phyloP scores from a whole-genome alignment of 805 yeast genomes.

The Cyberlindnera americana region DNA sequence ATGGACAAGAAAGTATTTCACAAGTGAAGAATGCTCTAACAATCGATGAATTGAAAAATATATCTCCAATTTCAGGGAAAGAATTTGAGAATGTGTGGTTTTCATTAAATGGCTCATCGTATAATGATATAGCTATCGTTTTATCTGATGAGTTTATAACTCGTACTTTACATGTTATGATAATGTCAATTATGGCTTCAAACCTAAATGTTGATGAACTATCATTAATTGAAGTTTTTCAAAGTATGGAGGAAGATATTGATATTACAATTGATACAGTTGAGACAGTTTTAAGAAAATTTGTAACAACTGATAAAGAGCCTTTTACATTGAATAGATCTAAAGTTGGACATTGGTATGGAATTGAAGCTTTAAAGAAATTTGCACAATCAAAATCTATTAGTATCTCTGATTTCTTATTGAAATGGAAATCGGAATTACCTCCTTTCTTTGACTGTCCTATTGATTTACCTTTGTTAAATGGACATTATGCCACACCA shows the following conservation, averaged over 20 bases:
- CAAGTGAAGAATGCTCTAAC: conserved; percentile 5
- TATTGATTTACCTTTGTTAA: conserved; percentile 48
- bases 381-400: conserved; percentile 31
- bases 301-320: conserved; percentile 30
- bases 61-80: conserved; percentile 49
- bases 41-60: conserved; percentile 33
- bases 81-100: conserved; percentile 57
- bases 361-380: conserved; percentile 46
- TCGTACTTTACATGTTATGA: conserved; percentile 32
- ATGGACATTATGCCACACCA: conserved; percentile 55
- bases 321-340: conserved; percentile 39
- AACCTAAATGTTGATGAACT: conserved; percentile 29
- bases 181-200: conserved; percentile 38
- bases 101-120: conserved; percentile 49
- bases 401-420: conserved; percentile 50
- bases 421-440: conserved; percentile 58
- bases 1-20: conserved; percentile 28
- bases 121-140: conserved; percentile 41
- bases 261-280: conserved; percentile 42
- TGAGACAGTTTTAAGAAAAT: conserved; percentile 47
- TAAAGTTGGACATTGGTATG: conserved; percentile 58
- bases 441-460: conserved; percentile 63
- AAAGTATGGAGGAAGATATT: conserved; percentile 29
- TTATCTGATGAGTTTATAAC: conserved; percentile 33
- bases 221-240: conserved; percentile 28